Evolutionary conservation across 2,329 filamentous ascomycete species (phyloP).

Genomic region (Ophiostoma angusticollis): DNA sequence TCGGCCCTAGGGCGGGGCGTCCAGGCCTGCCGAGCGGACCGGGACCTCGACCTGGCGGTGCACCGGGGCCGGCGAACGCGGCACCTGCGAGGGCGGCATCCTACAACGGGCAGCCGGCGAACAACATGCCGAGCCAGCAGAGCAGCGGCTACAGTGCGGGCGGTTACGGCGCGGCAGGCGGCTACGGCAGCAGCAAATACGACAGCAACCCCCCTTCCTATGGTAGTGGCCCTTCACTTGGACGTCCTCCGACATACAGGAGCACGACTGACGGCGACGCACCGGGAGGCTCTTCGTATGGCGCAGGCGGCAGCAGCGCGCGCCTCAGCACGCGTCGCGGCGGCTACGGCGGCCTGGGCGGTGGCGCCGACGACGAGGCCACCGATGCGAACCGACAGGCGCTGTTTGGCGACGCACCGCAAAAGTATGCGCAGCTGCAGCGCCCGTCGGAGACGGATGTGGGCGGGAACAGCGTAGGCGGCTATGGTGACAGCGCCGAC

Average conservation of each 20-base stretch:
- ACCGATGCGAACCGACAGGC: slow-evolving; percentile 46
- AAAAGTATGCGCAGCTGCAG: slow-evolving; percentile 31
- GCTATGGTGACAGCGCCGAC: not conserved
- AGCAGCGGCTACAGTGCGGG: slow-evolving; percentile 39
- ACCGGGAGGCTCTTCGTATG: slow-evolving; percentile 18
- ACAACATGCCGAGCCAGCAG: slow-evolving; percentile 11
- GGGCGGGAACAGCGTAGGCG: slow-evolving; percentile 14
- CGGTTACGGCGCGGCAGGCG: slow-evolving; percentile 36
- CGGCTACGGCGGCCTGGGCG: slow-evolving; percentile 49
- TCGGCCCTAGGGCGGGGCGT: slow-evolving; percentile 11
- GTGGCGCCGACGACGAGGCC: slow-evolving; percentile 23
- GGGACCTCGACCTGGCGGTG: slow-evolving; percentile 19
- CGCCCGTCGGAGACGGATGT: slow-evolving; percentile 27
- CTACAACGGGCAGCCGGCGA: slow-evolving; percentile 8
- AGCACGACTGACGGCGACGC: slow-evolving; percentile 11
- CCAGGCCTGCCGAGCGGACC: slow-evolving; percentile 27
- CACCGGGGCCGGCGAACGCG: slow-evolving; percentile 27
- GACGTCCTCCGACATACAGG: slow-evolving; percentile 12
- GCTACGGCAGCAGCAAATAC: slow-evolving; percentile 43
- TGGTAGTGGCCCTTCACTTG: slow-evolving; percentile 6
- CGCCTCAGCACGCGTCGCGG: slow-evolving; percentile 28
- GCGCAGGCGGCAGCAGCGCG: not conserved
- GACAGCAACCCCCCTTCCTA: slow-evolving; percentile 24
- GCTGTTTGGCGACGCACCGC: slow-evolving; percentile 45
- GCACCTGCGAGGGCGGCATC: slow-evolving; percentile 5